A percentile compares a stretch with the other conserved stretches of the same genome.
Conservation (phyloP, 225 moss, liverwort and hornwort genomes). For the Polytrichum commune region DNA sequence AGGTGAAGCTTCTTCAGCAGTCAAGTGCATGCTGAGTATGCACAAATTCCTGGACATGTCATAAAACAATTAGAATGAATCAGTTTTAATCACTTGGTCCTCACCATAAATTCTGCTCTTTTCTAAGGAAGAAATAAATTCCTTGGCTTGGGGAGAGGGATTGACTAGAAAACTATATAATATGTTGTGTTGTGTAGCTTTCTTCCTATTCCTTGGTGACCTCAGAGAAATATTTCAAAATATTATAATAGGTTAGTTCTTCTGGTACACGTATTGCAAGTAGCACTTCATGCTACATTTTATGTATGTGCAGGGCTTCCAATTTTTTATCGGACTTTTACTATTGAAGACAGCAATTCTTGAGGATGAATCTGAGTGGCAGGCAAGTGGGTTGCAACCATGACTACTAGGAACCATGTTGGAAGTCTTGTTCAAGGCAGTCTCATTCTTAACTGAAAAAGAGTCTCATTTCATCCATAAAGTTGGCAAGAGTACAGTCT, state of each 20-base stretch:
- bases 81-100: no score
- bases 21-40: background rate
- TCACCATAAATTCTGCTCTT: no score
- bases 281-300: background rate
- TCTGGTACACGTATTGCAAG: background rate
- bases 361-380: slow-evolving; percentile 82
- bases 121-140: no score
- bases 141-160: no score
- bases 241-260: background rate
- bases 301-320: slow-evolving; percentile 60
- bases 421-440: background rate
- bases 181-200: background rate
- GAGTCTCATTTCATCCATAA: background rate
- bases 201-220: background rate
- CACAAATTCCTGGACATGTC: background rate
- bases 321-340: slow-evolving; percentile 74
- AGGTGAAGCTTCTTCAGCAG: background rate
- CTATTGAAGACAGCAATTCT: slow-evolving; percentile 60
- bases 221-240: background rate
- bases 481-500: no score
- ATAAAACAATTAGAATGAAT: background rate
- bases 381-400: slow-evolving; percentile 36
- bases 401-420: background rate
- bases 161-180: no score
- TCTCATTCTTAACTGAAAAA: background rate